These are phyloP conservation scores for Aspergillus arachidicola DNA, from an alignment of 2,329 filamentous ascomycete genomes.

Conservation along the genomic window DNA sequence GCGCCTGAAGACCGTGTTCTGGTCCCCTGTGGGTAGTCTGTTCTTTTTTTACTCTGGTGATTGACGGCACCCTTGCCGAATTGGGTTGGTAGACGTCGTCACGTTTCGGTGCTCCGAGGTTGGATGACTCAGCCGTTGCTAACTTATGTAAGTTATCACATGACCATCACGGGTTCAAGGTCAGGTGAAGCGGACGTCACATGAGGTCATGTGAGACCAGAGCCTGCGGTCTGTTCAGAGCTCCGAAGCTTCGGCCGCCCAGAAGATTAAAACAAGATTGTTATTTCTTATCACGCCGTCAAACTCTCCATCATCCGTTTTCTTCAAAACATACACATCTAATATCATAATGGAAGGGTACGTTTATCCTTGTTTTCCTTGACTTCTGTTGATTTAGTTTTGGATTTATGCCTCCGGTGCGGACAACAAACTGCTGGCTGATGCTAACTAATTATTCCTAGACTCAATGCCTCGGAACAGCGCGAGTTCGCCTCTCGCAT, in stretches of 20 bases:
- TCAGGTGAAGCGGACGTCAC: constrained; percentile 8
- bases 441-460: constrained; percentile 34
- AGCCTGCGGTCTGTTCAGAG: constrained; percentile 23
- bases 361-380: constrained; percentile 8
- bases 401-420: background rate
- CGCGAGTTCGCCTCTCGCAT: constrained; percentile 91
- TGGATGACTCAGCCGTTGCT: background rate
- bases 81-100: background rate
- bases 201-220: constrained; percentile 19
- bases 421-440: background rate
- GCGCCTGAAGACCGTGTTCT: constrained; percentile 5
- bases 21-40: background rate
- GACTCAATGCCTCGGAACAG: constrained; percentile 78
- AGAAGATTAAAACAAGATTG: constrained; percentile 2
- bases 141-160: background rate
- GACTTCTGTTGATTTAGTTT: background rate
- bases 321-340: constrained; percentile 7
- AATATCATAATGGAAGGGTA: constrained; percentile 42
- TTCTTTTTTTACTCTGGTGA: constrained; percentile 22
- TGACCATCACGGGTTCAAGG: background rate
- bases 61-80: constrained; percentile 2
- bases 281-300: background rate
- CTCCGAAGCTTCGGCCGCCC: constrained; percentile 20
- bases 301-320: background rate
- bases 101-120: background rate